A percentile compares a stretch with the other conserved stretches of the same genome.
These are phyloP conservation scores for Boletus pseudo-olivaceus DNA, from an alignment of 768 basidiomycete genomes.

Conservation along the genomic window DNA sequence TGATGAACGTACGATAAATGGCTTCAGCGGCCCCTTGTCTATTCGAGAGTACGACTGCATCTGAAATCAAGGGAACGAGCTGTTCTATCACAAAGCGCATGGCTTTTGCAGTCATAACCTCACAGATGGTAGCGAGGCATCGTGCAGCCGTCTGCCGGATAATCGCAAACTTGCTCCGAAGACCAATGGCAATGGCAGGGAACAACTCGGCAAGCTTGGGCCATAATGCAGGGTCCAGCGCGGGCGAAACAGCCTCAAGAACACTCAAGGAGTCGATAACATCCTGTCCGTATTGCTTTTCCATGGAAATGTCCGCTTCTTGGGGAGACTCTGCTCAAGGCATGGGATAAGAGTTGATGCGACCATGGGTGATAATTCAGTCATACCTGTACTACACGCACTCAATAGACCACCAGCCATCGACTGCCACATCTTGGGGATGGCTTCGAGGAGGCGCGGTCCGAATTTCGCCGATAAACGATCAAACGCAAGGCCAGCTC, in stretches of 20 bases:
- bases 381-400: constrained; percentile 63
- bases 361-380: not conserved
- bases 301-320: constrained; percentile 62
- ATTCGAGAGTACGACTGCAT: constrained; percentile 67
- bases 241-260: constrained; percentile 75
- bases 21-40: constrained; percentile 89
- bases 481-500: constrained; percentile 79
- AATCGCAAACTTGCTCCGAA: constrained; percentile 86
- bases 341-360: not conserved
- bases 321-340: constrained; percentile 45
- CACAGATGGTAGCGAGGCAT: constrained; percentile 85
- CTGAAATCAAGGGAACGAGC: constrained; percentile 77
- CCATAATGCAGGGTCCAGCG: constrained; percentile 69
- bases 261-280: constrained; percentile 92
- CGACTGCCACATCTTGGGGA: constrained; percentile 96
- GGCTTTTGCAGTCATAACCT: constrained; percentile 77
- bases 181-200: constrained; percentile 69
- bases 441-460: constrained; percentile 59
- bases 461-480: constrained; percentile 79
- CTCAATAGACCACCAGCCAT: constrained; percentile 77
- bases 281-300: constrained; percentile 77
- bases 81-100: constrained; percentile 90
- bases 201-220: constrained; percentile 67
- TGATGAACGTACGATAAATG: constrained; percentile 74
- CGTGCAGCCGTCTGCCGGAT: constrained; percentile 84